Base-by-base conservation (phyloP, 1,139 yeast genomes). In the Pichia norvegensis region DNA sequence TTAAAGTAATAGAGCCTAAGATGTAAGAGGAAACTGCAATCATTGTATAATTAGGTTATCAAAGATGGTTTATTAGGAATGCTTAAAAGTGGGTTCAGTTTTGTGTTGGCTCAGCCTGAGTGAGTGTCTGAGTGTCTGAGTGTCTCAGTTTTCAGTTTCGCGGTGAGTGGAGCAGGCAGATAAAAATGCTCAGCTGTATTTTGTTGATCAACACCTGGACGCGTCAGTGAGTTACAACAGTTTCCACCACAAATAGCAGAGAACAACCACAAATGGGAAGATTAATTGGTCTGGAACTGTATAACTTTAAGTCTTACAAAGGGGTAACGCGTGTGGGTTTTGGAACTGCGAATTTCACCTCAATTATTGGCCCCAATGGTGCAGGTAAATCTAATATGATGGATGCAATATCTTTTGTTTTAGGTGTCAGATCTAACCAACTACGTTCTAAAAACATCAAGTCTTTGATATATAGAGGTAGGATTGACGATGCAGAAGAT, bases 331-430 rank as follows among this genome's bases (percentile, higher is more conserved):
- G 74, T 10, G 78, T 92, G 20, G 95, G 94, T 3, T 84, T 90
- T 63, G 97, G 95, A 1, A 71, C 79, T 7, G 78, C 95, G 1
- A 74, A 75, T 52, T 92, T 94, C 67, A 86, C 95, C 1, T 84
- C 95, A 41, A 86, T 92, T 51, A 85, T 94, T 48, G 99, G 99
- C 1, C 97, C 98, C 16, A 94, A 94, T 72, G 98, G 98, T 17
- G 85, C 97, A 1, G 99, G 99, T 14, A 92, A 92, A 67, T 85
- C 95, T 41, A 92, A 92, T 60, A 83, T 90, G 90, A 90, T 90
- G 97, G 97, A 90, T 63, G 97, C 97, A 40, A 88, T 90, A 17
- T 87, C 97, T 2, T 92, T 92, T 62, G 98, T 92, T 14, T 72
- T 94, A 33, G 99, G 99, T 20, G 80, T 92, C 43, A 72, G 84